A percentile compares a stretch with the other conserved stretches of the same genome.
phyloP scores from a whole-genome alignment of 331 rosid genomes.

The Rhamnella rubrinervis region DNA sequence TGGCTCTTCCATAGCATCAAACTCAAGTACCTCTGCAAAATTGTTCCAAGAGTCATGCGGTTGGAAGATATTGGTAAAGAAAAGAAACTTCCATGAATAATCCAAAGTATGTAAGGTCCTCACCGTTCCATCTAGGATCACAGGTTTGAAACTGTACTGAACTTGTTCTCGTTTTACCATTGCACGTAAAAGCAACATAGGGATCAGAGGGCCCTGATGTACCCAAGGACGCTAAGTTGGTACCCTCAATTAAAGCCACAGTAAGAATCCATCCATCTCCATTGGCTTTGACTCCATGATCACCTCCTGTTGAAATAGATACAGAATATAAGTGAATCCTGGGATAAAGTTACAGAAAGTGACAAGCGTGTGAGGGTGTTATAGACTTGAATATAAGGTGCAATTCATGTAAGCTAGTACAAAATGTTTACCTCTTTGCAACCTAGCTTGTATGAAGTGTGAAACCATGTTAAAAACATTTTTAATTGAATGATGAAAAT shows the following conservation, averaged over 20 bases:
- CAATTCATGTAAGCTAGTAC: not conserved
- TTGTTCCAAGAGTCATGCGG: slow-evolving; percentile 6
- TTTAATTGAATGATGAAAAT: slow-evolving; percentile 56
- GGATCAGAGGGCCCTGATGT: slow-evolving; percentile 64
- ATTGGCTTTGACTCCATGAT: slow-evolving; percentile 75
- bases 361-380: slow-evolving; percentile 9
- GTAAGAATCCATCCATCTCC: slow-evolving; percentile 95
- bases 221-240: slow-evolving; percentile 60
- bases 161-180: slow-evolving; percentile 86
- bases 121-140: slow-evolving; percentile 90
- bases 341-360: slow-evolving; percentile 15
- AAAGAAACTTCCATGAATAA: slow-evolving; percentile 1
- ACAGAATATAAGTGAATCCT: slow-evolving; percentile 14
- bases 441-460: slow-evolving; percentile 73
- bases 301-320: slow-evolving; percentile 58
- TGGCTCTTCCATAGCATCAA: slow-evolving; percentile 94
- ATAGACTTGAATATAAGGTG: not conserved
- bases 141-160: slow-evolving; percentile 80
- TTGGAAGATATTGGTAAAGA: slow-evolving; percentile 7
- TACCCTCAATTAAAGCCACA: slow-evolving; percentile 76
- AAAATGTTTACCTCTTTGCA: slow-evolving; percentile 55
- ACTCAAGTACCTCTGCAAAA: slow-evolving; percentile 81
- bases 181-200: slow-evolving; percentile 84
- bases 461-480: slow-evolving; percentile 62
- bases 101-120: slow-evolving; percentile 22